Base-by-base conservation (phyloP, 2,329 filamentous ascomycete genomes). In the Ceratocystis cacaofunesta region DNA sequence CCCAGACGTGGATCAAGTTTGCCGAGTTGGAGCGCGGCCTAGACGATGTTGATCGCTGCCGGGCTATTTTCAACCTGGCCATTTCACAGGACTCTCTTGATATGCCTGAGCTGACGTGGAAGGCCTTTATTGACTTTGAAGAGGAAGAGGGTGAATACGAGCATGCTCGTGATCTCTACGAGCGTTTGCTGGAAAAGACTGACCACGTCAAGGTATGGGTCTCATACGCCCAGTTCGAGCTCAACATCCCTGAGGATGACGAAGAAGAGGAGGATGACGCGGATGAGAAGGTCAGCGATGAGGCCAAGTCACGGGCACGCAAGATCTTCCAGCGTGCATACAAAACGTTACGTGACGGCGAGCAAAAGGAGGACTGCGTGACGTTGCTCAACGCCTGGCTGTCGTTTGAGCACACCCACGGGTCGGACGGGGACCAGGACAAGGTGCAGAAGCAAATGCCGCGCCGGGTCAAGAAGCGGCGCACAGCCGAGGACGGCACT, bases 191-290 rank as follows among this genome's bases (percentile, higher is more conserved):
- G 55, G 81, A 90, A 72, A 96, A 95, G 84, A 96, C 94, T n/a
- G 87, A 94, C 72, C 94, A 99, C 73, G 91, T 96, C 79, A 99
- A 97, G 80, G 94, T 99, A 68, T 99, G 94, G 94, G 95, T 94
- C 75, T 92, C 89, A 74, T 99, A 92, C 76, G 94, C 94, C n/a
- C 89, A 95, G 74, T 97, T 99, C 72, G 94, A 99, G 76, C 90
- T 97, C 78, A 92, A 94, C 74, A 86, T 96, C 0, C 90, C 91
- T 57, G 91, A 95, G 66, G 82, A 84, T 63, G 82, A 84, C 61
- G 82, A 82, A 52, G 85, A 80, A 10, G 77, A 76, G 3, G 77
- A 78, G 10, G 79, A 83, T 25, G 82, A 83, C 22, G 84, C 86
- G 67, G 85, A 87, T 78, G 84, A 71, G 77, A 86, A 76, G 1